Percentiles rank a stretch among this genome's conserved stretches.
Conservation (phyloP, 495 filamentous ascomycete genomes). For the Hamigera avellanea region DNA sequence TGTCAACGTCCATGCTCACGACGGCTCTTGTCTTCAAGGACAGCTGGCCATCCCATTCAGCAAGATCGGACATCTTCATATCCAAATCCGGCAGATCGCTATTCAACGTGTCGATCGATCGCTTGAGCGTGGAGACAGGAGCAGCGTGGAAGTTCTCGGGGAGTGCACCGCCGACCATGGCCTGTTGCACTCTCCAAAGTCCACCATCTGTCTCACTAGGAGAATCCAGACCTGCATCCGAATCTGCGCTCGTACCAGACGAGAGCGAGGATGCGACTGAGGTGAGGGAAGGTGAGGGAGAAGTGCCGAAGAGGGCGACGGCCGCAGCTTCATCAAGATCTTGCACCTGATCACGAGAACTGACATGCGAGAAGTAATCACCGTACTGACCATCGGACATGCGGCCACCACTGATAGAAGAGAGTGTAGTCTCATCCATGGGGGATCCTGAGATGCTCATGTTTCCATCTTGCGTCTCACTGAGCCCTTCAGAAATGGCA, state of each 20-base stretch:
- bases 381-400: slow-evolving; percentile 27
- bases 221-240: slow-evolving; percentile 18
- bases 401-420: slow-evolving; percentile 21
- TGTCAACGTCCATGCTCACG: slow-evolving; percentile 30
- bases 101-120: slow-evolving; percentile 35
- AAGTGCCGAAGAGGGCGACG: slow-evolving; percentile 29
- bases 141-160: slow-evolving; percentile 18
- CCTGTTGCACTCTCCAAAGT: not conserved
- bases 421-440: slow-evolving; percentile 24
- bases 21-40: slow-evolving; percentile 28
- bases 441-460: slow-evolving; percentile 21
- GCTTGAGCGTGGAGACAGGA: slow-evolving; percentile 28
- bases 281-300: slow-evolving; percentile 34
- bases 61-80: slow-evolving; percentile 34
- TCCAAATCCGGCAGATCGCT: slow-evolving; percentile 31
- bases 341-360: slow-evolving; percentile 12
- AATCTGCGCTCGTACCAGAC: slow-evolving; percentile 34
- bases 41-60: slow-evolving; percentile 29
- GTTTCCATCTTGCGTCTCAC: slow-evolving; percentile 17
- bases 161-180: not conserved
- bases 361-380: slow-evolving; percentile 32
- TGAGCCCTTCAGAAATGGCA: slow-evolving; percentile 26
- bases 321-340: slow-evolving; percentile 27
- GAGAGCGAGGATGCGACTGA: slow-evolving; percentile 36
- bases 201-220: not conserved